phyloP scores from a whole-genome alignment of 495 filamentous ascomycete genomes.

The Cercophora newfieldiana region DNA sequence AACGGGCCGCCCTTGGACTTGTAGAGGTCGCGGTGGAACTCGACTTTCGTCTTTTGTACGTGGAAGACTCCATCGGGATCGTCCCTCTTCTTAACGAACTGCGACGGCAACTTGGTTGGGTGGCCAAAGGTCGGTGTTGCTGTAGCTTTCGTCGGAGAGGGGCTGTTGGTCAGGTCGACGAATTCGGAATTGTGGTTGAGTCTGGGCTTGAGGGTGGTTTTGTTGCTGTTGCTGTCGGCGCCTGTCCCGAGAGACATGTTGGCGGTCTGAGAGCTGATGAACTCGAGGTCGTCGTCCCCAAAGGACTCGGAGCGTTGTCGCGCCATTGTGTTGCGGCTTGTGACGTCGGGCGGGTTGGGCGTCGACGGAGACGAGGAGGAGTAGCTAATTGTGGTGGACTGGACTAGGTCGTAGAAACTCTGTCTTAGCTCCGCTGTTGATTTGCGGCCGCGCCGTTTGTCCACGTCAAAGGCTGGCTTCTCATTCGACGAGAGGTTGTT shows the following conservation, averaged over 20 bases:
- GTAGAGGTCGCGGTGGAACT: constrained; percentile 48
- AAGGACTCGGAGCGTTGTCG: constrained; percentile 31
- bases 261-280: constrained; percentile 37
- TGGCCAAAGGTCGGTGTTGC: constrained; percentile 34
- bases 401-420: constrained; percentile 31
- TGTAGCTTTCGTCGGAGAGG: constrained; percentile 23
- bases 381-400: constrained; percentile 30
- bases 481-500: constrained; percentile 36
- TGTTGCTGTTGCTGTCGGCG: constrained; percentile 16
- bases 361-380: neutral
- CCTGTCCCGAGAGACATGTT: constrained; percentile 32
- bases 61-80: constrained; percentile 45
- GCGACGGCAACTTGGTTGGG: constrained; percentile 29
- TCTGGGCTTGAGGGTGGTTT: constrained; percentile 9
- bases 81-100: constrained; percentile 19
- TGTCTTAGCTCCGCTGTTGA: constrained; percentile 25
- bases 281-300: constrained; percentile 39
- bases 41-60: constrained; percentile 45
- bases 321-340: constrained; percentile 25
- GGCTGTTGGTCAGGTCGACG: constrained; percentile 32
- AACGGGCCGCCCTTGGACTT: constrained; percentile 35
- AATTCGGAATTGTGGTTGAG: constrained; percentile 2
- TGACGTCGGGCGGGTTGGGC: neutral
- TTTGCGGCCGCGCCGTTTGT: constrained; percentile 8
- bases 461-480: constrained; percentile 22